phyloP scores from a whole-genome alignment of 1,139 yeast genomes.

The Lodderomyces parapsilosis region DNA sequence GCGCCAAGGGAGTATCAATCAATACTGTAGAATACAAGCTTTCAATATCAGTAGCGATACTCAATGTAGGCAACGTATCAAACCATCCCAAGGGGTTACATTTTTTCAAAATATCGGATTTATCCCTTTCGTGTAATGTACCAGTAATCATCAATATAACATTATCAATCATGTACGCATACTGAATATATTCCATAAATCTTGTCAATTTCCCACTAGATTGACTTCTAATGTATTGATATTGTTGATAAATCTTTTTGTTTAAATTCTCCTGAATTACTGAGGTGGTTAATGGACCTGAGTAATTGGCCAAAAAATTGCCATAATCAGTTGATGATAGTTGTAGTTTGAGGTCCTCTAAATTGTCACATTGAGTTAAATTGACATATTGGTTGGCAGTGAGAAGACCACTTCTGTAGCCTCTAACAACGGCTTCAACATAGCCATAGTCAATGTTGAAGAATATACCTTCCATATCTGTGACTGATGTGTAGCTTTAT shows the following conservation, averaged over 20 bases:
- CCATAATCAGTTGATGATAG: conserved; percentile 96
- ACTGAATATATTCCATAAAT: conserved; percentile 88
- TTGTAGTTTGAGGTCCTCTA: conserved; percentile 92
- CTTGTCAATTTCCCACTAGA: conserved; percentile 76
- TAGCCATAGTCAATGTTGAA: conserved; percentile 89
- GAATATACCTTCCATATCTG: conserved; percentile 28
- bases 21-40: conserved; percentile 91
- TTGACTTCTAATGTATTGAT: conserved; percentile 80
- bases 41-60: conserved; percentile 92
- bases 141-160: conserved; percentile 96
- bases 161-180: conserved; percentile 98
- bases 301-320: conserved; percentile 77
- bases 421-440: conserved; percentile 92
- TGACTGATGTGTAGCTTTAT: not conserved
- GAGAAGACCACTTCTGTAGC: conserved; percentile 83
- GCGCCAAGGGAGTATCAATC: conserved; percentile 96
- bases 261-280: conserved; percentile 78
- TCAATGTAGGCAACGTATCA: conserved; percentile 91
- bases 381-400: conserved; percentile 80
- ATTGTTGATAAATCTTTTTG: conserved; percentile 75
- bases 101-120: conserved; percentile 78
- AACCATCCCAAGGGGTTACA: conserved; percentile 99
- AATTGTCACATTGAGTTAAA: conserved; percentile 90
- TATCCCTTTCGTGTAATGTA: conserved; percentile 91
- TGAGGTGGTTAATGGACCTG: conserved; percentile 80